Evolutionary conservation across 495 filamentous ascomycete species (phyloP).

Genomic region (Hypoxylon intermedium): DNA sequence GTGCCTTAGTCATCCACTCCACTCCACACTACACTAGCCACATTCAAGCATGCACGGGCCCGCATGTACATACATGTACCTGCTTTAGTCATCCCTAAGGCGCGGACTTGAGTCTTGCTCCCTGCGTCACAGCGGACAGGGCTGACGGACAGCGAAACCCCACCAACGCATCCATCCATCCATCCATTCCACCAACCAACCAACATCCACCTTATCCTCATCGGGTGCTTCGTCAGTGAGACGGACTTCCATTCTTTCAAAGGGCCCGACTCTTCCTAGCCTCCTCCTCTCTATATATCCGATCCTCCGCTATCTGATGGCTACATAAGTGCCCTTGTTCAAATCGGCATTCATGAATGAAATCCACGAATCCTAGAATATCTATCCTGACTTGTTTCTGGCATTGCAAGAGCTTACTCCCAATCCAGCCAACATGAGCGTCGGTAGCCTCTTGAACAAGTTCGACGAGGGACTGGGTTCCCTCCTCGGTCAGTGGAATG

Average conservation of each 20-base stretch:
- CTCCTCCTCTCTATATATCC: constrained; percentile 12
- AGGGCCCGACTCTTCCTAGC: constrained; percentile 6
- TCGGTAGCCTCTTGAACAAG: constrained; percentile 60
- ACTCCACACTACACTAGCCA: not conserved
- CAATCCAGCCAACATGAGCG: constrained; percentile 55
- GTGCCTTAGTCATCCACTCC: not conserved
- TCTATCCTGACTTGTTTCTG: not conserved
- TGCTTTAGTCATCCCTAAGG: constrained; percentile 19
- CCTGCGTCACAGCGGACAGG: constrained; percentile 1
- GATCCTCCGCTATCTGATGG: constrained; percentile 18
- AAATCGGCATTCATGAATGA: constrained; percentile 2
- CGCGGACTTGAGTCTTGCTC: constrained; percentile 1
- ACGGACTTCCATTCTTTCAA: constrained; percentile 10
- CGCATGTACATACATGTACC: not conserved
- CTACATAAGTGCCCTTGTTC: not conserved
- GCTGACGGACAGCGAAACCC: not conserved
- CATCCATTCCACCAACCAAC: no score
- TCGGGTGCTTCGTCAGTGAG: constrained; percentile 12
- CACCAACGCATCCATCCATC: not conserved
- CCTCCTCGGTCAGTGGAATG: constrained; percentile 79
- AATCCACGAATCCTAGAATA: not conserved
- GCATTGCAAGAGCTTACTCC: constrained; percentile 5
- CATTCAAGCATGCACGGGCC: not conserved
- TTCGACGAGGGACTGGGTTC: constrained; percentile 73
- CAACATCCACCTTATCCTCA: no score